Evolutionary conservation across 306 rosid genomes (phyloP), one percentile per base, ranked within the genome.

Genomic region (Geum urbanum): DNA sequence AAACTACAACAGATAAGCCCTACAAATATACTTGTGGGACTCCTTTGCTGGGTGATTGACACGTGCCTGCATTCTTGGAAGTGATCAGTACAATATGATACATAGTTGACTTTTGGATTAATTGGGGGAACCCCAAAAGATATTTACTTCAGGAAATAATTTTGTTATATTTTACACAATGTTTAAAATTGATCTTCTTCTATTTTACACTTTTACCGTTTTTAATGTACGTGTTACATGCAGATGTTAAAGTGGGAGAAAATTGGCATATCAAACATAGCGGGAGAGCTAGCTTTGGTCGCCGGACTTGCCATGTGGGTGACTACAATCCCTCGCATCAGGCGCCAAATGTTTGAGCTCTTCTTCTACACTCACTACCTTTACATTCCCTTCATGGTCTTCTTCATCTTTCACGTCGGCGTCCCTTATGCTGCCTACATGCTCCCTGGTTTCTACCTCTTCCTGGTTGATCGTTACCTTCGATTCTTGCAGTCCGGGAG

Each of bases 381-480:
- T 44, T 92, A 89, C 87, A 80, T 82, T 40, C 11, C 78, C 70
- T 92, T 92, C 73, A 9, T 92, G 0, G 55, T 87, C 41, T 92
- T 92, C 91, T 92, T 78, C 74, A 14, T 87, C 72, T 86, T 92
- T 58, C 98, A 89, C 22, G 91, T 87, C 12, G 88, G 95, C 22
- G 69, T 89, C 47, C 44, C 88, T 16, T 78, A 35, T 52, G 4
- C 87, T 0, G 76, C 68, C 75, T 76, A 77, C 0, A 84, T 85
- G 87, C 88, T 92, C 59, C 98, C 96, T 13, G 85, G 88, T 57
- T 86, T 89, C 76, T 89, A 80, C 84, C 96, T 92, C 78, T 92
- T 92, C 76, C 0, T 86, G 49, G 66, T 92, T 15, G 98, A 92
- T 56, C 96, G 98, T 32, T 88, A 1, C 83, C 55, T 92, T 5